A percentile compares a stretch with the other conserved stretches of the same genome.
These are phyloP conservation scores for Mycena albidolilacea DNA, from an alignment of 768 basidiomycete genomes.

Conservation along the genomic window DNA sequence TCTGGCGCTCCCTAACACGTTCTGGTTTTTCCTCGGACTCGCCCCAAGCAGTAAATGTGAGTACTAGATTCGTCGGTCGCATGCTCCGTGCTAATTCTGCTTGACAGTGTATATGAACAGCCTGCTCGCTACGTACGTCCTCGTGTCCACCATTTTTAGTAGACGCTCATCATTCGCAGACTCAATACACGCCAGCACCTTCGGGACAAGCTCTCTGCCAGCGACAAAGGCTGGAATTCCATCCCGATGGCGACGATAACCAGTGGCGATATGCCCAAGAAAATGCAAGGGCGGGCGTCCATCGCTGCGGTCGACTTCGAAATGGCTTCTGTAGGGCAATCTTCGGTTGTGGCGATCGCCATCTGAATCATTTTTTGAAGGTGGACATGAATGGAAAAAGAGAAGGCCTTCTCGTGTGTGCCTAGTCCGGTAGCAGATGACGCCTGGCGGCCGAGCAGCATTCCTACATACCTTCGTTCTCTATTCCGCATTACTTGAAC, in stretches of 20 bases:
- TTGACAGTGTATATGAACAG: constrained; percentile 11
- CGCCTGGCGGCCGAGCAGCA: neutral
- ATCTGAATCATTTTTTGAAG: constrained; percentile 25
- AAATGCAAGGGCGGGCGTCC: constrained; percentile 17
- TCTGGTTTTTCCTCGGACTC: constrained; percentile 37
- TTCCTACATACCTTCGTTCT: neutral
- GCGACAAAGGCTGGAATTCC: constrained; percentile 39
- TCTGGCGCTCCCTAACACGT: constrained; percentile 33
- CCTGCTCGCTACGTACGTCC: constrained; percentile 9
- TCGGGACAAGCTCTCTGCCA: constrained; percentile 9
- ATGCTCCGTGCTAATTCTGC: neutral
- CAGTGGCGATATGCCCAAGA: neutral
- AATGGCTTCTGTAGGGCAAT: constrained; percentile 21
- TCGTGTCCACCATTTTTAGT: neutral
- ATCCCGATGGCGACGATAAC: constrained; percentile 18
- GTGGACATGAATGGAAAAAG: constrained; percentile 23
- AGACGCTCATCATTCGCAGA: constrained; percentile 3
- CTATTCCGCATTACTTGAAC: no score
- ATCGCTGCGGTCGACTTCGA: constrained; percentile 30
- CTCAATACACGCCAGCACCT: constrained; percentile 30
- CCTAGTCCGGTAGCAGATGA: neutral
- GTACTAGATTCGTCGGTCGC: neutral
- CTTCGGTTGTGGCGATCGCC: constrained; percentile 5
- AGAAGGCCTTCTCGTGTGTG: constrained; percentile 17
- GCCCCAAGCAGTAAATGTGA: constrained; percentile 33